Conservation (phyloP, 257 asterid genomes). For the Solanum bulbocastanum region DNA sequence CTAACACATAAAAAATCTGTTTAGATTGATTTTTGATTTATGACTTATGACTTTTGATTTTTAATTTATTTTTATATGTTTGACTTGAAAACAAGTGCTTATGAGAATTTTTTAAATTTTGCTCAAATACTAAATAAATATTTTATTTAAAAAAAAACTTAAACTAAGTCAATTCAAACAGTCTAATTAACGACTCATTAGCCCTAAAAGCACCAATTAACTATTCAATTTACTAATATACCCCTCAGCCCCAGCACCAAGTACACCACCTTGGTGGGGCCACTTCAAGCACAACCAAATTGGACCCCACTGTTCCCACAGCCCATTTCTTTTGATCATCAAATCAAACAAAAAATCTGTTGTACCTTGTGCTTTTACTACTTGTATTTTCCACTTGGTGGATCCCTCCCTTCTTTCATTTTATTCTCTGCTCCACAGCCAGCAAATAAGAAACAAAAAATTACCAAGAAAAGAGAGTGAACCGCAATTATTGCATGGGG, state of each 20-base stretch:
- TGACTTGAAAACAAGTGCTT: fast-evolving
- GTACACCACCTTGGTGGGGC: slow-evolving; percentile 3
- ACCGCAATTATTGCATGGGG: slow-evolving; percentile 18
- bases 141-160: too few relatives aligned
- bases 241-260: slow-evolving; percentile 8
- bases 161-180: too few relatives aligned
- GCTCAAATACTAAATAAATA: too few relatives aligned
- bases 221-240: slow-evolving; percentile 3
- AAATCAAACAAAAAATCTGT: slow-evolving; percentile 8
- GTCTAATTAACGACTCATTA: not conserved
- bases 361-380: slow-evolving; percentile 36
- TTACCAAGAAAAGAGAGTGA: slow-evolving; percentile 13
- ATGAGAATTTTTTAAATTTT: too few relatives aligned
- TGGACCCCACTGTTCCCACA: slow-evolving; percentile 18
- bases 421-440: slow-evolving; percentile 34
- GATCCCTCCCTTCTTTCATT: slow-evolving; percentile 27
- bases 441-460: not conserved
- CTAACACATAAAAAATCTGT: fast-evolving
- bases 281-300: slow-evolving; percentile 8
- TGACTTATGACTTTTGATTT: not conserved
- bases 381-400: slow-evolving; percentile 38
- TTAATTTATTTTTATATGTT: fast-evolving
- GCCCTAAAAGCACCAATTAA: not conserved
- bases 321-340: not conserved
- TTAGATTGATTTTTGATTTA: too few relatives aligned